phyloP scores from a whole-genome alignment of 2,329 filamentous ascomycete genomes.

The Tolypocladium pustulatum region DNA sequence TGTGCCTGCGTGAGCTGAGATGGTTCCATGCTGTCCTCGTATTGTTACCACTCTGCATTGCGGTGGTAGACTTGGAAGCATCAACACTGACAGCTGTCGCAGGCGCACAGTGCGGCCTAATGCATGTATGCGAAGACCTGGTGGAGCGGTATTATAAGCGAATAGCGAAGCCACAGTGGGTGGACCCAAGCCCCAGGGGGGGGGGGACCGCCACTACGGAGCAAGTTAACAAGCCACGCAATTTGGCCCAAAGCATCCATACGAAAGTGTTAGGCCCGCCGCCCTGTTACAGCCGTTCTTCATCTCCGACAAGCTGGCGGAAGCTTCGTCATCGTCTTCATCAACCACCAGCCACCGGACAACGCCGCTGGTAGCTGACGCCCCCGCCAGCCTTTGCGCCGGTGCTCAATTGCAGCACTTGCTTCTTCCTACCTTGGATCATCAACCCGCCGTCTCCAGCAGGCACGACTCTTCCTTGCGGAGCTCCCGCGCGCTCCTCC shows the following conservation, averaged over 20 bases:
- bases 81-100: too few species aligned
- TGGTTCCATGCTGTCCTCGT: neutral
- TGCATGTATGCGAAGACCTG: neutral
- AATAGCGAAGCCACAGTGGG: slow-evolving; percentile 3
- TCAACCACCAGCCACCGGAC: neutral
- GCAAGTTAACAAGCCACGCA: slow-evolving; percentile 8
- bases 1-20: neutral
- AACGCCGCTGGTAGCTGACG: neutral
- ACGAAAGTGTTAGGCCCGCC: neutral
- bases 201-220: too few species aligned
- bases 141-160: neutral
- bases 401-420: slow-evolving; percentile 3
- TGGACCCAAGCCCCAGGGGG: neutral
- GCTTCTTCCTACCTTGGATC: neutral
- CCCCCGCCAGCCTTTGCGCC: slow-evolving; percentile 1
- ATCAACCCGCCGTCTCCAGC: neutral
- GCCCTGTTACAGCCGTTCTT: slow-evolving; percentile 3
- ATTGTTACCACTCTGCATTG: neutral
- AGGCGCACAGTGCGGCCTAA: neutral
- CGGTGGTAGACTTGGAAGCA: neutral
- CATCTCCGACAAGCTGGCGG: slow-evolving; percentile 4
- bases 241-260: slow-evolving; percentile 4
- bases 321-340: slow-evolving; percentile 7
- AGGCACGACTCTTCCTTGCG: neutral
- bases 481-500: neutral